Evolutionary conservation across 164 flowering plant genomes (phyloP), one percentile per base, ranked within the genome.

Genomic region (Chloranthus sessilifolius): DNA sequence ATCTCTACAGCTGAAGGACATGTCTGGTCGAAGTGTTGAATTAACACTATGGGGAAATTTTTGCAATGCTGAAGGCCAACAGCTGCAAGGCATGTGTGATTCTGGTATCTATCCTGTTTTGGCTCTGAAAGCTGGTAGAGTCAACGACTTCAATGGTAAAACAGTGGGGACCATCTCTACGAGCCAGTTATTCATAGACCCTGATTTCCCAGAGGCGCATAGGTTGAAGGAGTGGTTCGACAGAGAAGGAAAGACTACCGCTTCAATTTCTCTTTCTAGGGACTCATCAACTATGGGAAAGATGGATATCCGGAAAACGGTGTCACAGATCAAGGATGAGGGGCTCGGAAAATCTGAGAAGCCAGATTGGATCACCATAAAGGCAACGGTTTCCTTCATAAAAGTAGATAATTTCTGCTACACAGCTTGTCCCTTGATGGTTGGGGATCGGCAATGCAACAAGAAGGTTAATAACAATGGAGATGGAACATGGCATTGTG

Each of bases 1-100:
- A 69, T 44, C 71, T 44, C 94, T 94, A 26, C 87, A 80, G 43
- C 59, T 94, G 73, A 94, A 79, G 56, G 99, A 94, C 59, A 83
- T 72, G 88, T 90, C 99, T 54, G 94, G 90, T 25, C 69, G 85
- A 63, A 87, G 97, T 71, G 91, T 87, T 48, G 99, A 94, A 58
- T 35, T 89, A 36, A 87, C 96, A n/a, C 39, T 94, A 4, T 94
- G 99, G 99, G 99, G 97, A 23, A 75, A 65, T 40, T 67, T 83
- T 20, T 87, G 96, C 76, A 77, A 66, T 70, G 72, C 74, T n/a
- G 99, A 87, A 61, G 99, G 97, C 38, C 88, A 79, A 56, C 66
- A 63, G 21, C 68, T 94, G 39, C 97, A 94, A 61, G 59, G 23
- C 30, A 64, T 81, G 63, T 81, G 95, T 57, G 97, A 90, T 60